These are phyloP conservation scores for Ceratocystis albifundus DNA, from an alignment of 2,329 filamentous ascomycete genomes.

Conservation along the genomic window DNA sequence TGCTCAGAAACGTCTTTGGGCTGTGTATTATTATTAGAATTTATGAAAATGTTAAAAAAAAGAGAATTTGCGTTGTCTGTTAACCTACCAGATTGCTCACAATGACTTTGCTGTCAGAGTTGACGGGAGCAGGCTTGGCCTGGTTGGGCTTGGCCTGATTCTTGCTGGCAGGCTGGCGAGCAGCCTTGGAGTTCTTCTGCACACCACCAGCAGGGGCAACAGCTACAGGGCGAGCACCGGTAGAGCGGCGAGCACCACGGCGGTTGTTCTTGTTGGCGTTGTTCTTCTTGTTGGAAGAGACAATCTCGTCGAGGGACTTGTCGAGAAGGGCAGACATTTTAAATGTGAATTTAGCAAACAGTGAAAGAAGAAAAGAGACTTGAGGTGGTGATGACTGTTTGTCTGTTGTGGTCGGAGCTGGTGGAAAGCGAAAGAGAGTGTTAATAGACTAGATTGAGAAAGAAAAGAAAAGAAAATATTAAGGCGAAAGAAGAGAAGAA, in stretches of 20 bases:
- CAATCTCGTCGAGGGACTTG: conserved; percentile 93
- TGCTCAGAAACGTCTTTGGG: conserved; percentile 91
- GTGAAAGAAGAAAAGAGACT: conserved; percentile 17
- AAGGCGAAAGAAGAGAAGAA: not conserved
- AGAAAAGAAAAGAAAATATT: conserved; percentile 16
- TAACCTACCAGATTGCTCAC: conserved; percentile 89
- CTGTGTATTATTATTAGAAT: conserved; percentile 45
- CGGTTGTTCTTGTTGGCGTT: conserved; percentile 47
- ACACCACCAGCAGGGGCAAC: conserved; percentile 72
- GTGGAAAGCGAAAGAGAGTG: conserved; percentile 5
- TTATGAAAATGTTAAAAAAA: not conserved
- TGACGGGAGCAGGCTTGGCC: conserved; percentile 48
- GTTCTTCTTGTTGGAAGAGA: conserved; percentile 59
- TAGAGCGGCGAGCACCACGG: conserved; percentile 39
- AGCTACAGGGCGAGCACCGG: conserved; percentile 41
- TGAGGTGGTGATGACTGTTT: not conserved
- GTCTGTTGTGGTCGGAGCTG: not conserved
- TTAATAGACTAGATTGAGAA: conserved; percentile 18
- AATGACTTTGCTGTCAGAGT: conserved; percentile 86
- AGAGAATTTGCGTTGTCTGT: not conserved
- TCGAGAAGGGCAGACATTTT: conserved; percentile 92
- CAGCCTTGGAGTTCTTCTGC: conserved; percentile 59
- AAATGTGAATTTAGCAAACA: conserved; percentile 26
- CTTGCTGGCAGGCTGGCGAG: conserved; percentile 45
- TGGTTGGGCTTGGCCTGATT: conserved; percentile 34